Conservation (phyloP, 139 green algal species). For the Raphidocelis subcapitata region DNA sequence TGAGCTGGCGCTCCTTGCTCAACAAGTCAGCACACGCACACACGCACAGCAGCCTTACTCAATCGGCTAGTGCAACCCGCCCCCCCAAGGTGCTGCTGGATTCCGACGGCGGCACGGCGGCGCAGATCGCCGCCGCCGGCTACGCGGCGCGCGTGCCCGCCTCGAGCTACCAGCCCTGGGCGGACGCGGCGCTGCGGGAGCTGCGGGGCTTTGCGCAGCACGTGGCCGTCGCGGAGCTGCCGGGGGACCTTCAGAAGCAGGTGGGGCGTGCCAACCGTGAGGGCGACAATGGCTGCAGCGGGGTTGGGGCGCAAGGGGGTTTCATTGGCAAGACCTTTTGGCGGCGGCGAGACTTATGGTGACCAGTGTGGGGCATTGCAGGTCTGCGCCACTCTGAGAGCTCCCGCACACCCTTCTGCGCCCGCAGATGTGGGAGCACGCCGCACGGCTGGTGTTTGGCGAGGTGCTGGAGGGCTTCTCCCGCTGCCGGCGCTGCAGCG, state of each 20-base stretch:
- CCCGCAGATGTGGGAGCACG: constrained; percentile 56
- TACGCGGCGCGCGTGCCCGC: constrained; percentile 37
- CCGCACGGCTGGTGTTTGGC: constrained; percentile 41
- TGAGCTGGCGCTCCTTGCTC: no score
- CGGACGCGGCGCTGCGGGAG: constrained; percentile 11
- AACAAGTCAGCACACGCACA: no score
- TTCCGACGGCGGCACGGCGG: constrained; percentile 16
- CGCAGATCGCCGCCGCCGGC: constrained; percentile 24
- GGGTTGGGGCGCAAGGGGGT: neutral
- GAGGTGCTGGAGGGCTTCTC: constrained; percentile 56
- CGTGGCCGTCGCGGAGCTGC: constrained; percentile 2
- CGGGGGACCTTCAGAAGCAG: constrained; percentile 16
- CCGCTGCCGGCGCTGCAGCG: constrained; percentile 50
- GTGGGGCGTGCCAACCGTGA: constrained; percentile 7
- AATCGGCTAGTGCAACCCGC: no score
- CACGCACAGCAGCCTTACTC: no score
- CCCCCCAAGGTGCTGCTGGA: constrained; percentile 31
- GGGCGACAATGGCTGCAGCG: neutral
- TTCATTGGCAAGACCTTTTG: no score
- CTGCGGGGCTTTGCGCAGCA: constrained; percentile 1
- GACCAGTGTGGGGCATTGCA: no score
- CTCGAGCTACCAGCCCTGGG: constrained; percentile 30
- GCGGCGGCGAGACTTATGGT: no score
- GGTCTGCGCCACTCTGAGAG: no score
- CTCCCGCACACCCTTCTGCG: no score